phyloP scores from a whole-genome alignment of 2,329 filamentous ascomycete genomes.

The Helicocarpus griseus region DNA sequence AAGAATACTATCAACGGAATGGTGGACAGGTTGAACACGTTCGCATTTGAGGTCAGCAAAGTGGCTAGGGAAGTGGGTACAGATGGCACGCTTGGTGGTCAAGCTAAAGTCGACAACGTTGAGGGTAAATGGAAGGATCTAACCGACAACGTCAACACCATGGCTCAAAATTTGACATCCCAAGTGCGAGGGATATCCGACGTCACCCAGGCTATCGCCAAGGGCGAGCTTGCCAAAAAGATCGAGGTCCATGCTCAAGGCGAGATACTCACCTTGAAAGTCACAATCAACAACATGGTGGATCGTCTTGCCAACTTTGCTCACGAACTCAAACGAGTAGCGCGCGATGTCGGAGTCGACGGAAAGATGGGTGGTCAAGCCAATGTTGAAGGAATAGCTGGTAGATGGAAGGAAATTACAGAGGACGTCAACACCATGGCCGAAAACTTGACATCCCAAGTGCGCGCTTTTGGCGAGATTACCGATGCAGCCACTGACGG shows the following conservation, averaged over 20 bases:
- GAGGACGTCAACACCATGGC: slow-evolving; percentile 94
- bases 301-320: slow-evolving; percentile 91
- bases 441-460: slow-evolving; percentile 81
- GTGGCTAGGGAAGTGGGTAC: slow-evolving; percentile 56
- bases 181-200: slow-evolving; percentile 85
- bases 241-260: slow-evolving; percentile 92
- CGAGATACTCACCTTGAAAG: slow-evolving; percentile 86
- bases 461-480: slow-evolving; percentile 94
- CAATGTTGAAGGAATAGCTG: slow-evolving; percentile 83
- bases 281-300: slow-evolving; percentile 99
- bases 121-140: slow-evolving; percentile 59
- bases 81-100: slow-evolving; percentile 54
- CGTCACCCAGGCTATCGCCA: slow-evolving; percentile 88
- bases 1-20: slow-evolving; percentile 78
- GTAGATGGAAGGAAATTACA: slow-evolving; percentile 96
- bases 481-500: slow-evolving; percentile 96
- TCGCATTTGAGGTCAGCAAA: slow-evolving; percentile 57
- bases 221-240: slow-evolving; percentile 91
- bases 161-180: slow-evolving; percentile 53
- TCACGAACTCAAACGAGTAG: slow-evolving; percentile 88
- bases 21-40: slow-evolving; percentile 55
- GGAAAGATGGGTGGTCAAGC: slow-evolving; percentile 98
- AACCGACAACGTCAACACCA: slow-evolving; percentile 59
- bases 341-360: slow-evolving; percentile 92
- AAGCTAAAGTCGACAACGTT: slow-evolving; percentile 55